Evolutionary conservation across 2,329 filamentous ascomycete genomes (phyloP).

Genomic region (Clonostachys rhizophaga): DNA sequence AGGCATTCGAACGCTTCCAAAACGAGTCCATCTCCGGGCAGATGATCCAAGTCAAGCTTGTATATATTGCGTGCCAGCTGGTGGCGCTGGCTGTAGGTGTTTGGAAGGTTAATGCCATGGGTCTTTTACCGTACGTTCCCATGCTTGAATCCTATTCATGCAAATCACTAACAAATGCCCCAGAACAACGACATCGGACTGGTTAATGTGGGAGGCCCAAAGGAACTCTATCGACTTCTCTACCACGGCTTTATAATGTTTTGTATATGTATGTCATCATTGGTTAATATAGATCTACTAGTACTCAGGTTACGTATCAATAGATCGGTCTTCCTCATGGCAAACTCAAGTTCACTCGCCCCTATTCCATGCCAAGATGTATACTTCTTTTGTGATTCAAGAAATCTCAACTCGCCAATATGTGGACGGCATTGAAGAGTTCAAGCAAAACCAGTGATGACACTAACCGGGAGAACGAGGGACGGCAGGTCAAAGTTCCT

Average conservation of each 20-base stretch:
- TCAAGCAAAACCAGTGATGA: too few species aligned
- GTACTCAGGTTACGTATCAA: not conserved
- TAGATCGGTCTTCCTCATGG: not conserved
- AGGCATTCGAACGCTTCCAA: conserved; percentile 88
- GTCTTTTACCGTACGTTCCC: conserved; percentile 69
- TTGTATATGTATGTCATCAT: too few species aligned
- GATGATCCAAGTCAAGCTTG: conserved; percentile 78
- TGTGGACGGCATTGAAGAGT: too few species aligned
- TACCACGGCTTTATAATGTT: conserved; percentile 50
- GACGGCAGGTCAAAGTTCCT: too few species aligned
- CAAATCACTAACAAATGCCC: conserved; percentile 3
- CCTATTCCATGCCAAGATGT: too few species aligned
- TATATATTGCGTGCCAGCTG: conserved; percentile 84
- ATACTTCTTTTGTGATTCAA: too few species aligned
- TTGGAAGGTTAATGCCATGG: conserved; percentile 98
- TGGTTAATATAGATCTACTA: not conserved
- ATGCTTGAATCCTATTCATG: conserved; percentile 5
- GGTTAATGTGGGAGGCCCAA: conserved; percentile 90
- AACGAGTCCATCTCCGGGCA: conserved; percentile 70
- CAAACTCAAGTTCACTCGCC: too few species aligned
- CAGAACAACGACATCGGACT: conserved; percentile 92
- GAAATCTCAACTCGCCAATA: too few species aligned
- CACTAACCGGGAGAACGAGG: too few species aligned
- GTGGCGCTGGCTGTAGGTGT: conserved; percentile 79
- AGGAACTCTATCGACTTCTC: conserved; percentile 64